Conservation (phyloP, 2,329 filamentous ascomycete genomes). For the Exophiala oligosperma region DNA sequence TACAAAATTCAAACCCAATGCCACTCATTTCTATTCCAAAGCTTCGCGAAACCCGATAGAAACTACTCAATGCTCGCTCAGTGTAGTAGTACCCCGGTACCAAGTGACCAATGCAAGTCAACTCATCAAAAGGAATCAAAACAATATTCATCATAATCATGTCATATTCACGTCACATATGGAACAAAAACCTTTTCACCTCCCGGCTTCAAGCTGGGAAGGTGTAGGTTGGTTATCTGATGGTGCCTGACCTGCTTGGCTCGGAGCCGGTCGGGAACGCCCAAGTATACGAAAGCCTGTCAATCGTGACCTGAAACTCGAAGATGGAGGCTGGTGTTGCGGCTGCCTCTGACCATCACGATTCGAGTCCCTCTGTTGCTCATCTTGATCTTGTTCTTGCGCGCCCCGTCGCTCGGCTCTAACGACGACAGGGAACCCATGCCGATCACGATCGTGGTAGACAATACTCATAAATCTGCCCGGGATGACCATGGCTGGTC, state of each 20-base stretch:
- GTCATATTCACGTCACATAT: slow-evolving; percentile 18
- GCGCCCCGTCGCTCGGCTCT: slow-evolving; percentile 23
- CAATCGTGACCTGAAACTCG: slow-evolving; percentile 14
- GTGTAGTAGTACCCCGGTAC: too few relatives aligned
- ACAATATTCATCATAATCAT: slow-evolving; percentile 10
- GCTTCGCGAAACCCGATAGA: too few relatives aligned
- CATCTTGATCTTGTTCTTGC: slow-evolving; percentile 6
- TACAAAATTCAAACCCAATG: too few relatives aligned
- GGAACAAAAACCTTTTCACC: slow-evolving; percentile 8
- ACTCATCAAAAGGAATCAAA: too few relatives aligned
- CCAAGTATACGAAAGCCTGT: slow-evolving; percentile 12
- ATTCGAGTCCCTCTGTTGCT: neutral
- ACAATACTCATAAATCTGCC: slow-evolving; percentile 36
- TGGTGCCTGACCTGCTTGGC: neutral
- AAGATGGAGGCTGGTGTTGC: neutral
- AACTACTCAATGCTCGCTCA: too few relatives aligned
- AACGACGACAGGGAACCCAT: slow-evolving; percentile 26
- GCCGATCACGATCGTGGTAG: slow-evolving; percentile 30
- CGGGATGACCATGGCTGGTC: slow-evolving; percentile 39
- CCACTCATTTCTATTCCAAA: too few relatives aligned
- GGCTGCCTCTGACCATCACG: slow-evolving; percentile 1
- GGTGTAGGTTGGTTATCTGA: slow-evolving; percentile 20
- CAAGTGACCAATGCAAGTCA: too few relatives aligned
- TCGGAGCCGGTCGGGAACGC: slow-evolving; percentile 4
- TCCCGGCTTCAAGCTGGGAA: slow-evolving; percentile 26